Evolutionary conservation across 176 grass and related monocot genomes (phyloP), one percentile per base, ranked within the genome.

Genomic region (Elymus sibiricus): DNA sequence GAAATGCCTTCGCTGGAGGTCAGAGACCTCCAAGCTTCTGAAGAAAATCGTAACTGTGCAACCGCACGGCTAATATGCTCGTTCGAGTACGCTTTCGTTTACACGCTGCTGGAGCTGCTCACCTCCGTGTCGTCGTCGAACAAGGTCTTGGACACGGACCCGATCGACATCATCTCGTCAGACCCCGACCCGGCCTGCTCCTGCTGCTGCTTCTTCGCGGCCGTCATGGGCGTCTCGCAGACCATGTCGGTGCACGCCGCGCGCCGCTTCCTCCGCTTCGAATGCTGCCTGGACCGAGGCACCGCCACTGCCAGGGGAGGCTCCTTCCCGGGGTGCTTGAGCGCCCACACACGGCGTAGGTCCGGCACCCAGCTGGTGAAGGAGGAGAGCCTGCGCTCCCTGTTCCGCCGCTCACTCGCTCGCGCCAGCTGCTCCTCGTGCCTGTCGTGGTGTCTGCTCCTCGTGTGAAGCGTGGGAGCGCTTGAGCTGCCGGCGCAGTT

Each of bases 331-430:
- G 86, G 92, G 70, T 91, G 89, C 81, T 94, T 94, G 29, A 92
- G 90, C 34, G 97, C 87, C 94, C 97, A 99, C 40, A 96, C 87
- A 26, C 90, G 93, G 43, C 85, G 86, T 72, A 99, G 90, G 78
- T 99, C 90, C 2, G 97, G 97, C 40, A 92, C 82, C 90, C 91
- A 96, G 76, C 97, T 99, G 11, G 97, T 99, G 88, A 94, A 96
- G 12, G 93, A 96, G 26, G 90, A 91, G 64, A 95, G 51, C 43
- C 94, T 85, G 71, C 91, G 74, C 56, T 98, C 83, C 38, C 95
- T 90, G 69, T 95, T 79, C 44, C 93, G 91, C 64, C 93, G 89
- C 80, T 93, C 92, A 74, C 83, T 87, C 37, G 92, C 93, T 80
- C 84, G 87, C 11, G 78, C 74, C 89, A 89, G 82, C 73, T 79